These are phyloP conservation scores for Elaeagnus macrophylla DNA, from an alignment of 306 rosid genomes.

Conservation along the genomic window DNA sequence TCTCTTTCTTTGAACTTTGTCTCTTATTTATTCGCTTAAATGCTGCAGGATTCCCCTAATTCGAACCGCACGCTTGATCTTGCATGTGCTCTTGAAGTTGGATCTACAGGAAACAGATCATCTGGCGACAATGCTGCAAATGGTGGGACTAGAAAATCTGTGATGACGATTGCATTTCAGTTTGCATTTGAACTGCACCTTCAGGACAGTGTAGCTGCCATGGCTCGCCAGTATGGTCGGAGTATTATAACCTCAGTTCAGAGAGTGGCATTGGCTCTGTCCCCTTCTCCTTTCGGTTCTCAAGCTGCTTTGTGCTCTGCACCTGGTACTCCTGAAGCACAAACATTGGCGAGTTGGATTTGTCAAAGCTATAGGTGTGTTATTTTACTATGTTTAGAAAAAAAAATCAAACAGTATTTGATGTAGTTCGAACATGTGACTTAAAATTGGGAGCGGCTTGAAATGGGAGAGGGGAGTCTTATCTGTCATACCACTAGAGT, in stretches of 20 bases:
- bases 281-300: constrained; percentile 65
- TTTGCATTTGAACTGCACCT: constrained; percentile 86
- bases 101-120: constrained; percentile 58
- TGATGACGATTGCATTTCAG: constrained; percentile 98
- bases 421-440: too few relatives aligned
- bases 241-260: constrained; percentile 90
- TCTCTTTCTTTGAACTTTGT: not conserved
- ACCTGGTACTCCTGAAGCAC: constrained; percentile 90
- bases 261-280: constrained; percentile 91
- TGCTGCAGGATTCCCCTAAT: constrained; percentile 63
- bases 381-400: constrained; percentile 5
- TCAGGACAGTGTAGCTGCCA: constrained; percentile 73
- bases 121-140: constrained; percentile 50
- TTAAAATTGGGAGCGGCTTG: too few relatives aligned
- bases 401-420: too few relatives aligned
- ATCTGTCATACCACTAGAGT: too few relatives aligned
- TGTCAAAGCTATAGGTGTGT: constrained; percentile 66
- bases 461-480: too few relatives aligned
- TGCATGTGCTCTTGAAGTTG: constrained; percentile 91
- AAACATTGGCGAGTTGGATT: constrained; percentile 82
- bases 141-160: constrained; percentile 71
- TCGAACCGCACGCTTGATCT: constrained; percentile 98
- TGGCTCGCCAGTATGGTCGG: constrained; percentile 90
- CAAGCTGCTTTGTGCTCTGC: constrained; percentile 53
- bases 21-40: not conserved